Evolutionary conservation across 768 basidiomycete genomes (phyloP), one percentile per base, ranked within the genome.

Genomic region (Podaxis sp.): DNA sequence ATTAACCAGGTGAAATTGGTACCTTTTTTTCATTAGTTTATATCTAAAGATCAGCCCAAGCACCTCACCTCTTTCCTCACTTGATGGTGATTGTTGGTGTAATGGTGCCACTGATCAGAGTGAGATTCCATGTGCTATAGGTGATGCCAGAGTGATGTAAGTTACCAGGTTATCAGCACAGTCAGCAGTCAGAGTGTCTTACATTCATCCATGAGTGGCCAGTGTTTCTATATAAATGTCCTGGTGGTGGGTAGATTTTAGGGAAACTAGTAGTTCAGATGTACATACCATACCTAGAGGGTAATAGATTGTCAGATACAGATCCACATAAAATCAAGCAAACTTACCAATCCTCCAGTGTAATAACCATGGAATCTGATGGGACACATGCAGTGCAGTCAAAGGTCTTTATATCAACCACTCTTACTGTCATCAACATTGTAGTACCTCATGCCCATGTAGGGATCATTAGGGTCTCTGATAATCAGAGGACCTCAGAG

Each of bases 371-470:
- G 19, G 56, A 48, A 52, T 66, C 75, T 52, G 55, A 42, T 15
- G 44, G 80, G 64, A 82, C 81, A 40, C 7, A 1, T 8, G 8
- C 1, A 4, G 17, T 24, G 51, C 9, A 53, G 17, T 19, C 26
- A 39, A n/a, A 30, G 22, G 4, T 13, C 19, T 13, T n/a, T 22
- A 81, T 33, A 54, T n/a, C 67, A 1, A 5, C 52, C 77, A 80
- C 22, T 46, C 46, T 38, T 63, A 82, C 82, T 82, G 65, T 85
- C 72, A 58, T 84, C 82, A 26, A 82, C 66, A 49, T 82, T 79
- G 53, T 74, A 74, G 22, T 68, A 33, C 8, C 1, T 33, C 8
- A 1, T 68, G 26, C 12, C 26, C 15, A 39, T 1, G 22, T 76
- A 72, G 17, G 76, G 75, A 61, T 78, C 76, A 17, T 63, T 3